These are phyloP conservation scores for Rehmannia glutinosa DNA, from an alignment of 257 asterid genomes.

Conservation along the genomic window DNA sequence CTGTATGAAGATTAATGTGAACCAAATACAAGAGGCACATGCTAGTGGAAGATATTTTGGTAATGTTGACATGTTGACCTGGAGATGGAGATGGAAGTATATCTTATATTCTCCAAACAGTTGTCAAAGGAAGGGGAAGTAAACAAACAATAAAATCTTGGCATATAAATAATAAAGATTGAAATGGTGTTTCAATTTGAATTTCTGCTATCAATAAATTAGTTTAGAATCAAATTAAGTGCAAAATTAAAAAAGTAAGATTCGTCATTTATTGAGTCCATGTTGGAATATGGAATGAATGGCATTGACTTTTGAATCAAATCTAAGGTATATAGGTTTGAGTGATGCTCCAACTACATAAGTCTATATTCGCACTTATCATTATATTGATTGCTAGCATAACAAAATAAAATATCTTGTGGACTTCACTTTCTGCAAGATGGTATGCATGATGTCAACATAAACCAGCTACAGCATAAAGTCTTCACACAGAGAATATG, in stretches of 20 bases:
- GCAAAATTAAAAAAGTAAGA: too few relatives aligned
- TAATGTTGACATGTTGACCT: neutral
- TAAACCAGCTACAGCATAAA: neutral
- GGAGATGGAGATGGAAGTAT: constrained; percentile 1
- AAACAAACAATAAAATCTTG: neutral
- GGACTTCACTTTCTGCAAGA: neutral
- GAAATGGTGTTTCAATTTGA: neutral
- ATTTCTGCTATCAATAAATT: neutral
- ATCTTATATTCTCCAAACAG: neutral
- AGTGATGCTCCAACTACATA: too few relatives aligned
- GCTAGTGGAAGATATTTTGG: constrained; percentile 10
- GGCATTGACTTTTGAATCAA: too few relatives aligned
- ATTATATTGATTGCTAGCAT: neutral
- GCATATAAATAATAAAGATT: neutral
- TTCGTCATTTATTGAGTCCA: too few relatives aligned
- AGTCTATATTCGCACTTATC: too few relatives aligned
- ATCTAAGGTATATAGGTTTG: too few relatives aligned
- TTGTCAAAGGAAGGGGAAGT: neutral
- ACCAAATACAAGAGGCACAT: neutral
- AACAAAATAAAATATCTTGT: neutral
- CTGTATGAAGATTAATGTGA: neutral
- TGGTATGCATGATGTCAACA: neutral
- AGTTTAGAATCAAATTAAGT: neutral
- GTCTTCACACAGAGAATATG: neutral
- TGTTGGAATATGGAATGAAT: too few relatives aligned